A percentile compares a stretch with the other conserved stretches of the same genome.
Conservation (phyloP, 2,329 filamentous ascomycete species). For the Colletotrichum tanaceti region DNA sequence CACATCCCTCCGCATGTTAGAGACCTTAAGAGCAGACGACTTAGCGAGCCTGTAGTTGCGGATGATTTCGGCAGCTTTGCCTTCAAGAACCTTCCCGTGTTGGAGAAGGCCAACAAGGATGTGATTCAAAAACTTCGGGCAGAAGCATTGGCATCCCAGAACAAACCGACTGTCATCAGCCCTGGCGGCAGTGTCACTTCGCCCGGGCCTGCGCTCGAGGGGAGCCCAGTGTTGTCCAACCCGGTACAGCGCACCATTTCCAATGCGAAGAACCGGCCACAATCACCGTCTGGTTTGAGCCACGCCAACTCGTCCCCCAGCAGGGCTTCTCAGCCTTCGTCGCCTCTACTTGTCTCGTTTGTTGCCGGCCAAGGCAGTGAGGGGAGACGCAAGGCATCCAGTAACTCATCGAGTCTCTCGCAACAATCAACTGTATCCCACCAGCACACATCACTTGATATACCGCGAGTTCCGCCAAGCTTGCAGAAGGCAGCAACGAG, state of each 20-base stretch:
- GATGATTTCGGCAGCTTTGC: slow-evolving; percentile 98
- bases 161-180: slow-evolving; percentile 61
- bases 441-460: slow-evolving; percentile 79
- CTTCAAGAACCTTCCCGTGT: slow-evolving; percentile 95
- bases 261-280: slow-evolving; percentile 85
- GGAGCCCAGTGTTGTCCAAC: slow-evolving; percentile 84
- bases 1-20: slow-evolving; percentile 97
- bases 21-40: slow-evolving; percentile 84
- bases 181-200: slow-evolving; percentile 62
- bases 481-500: slow-evolving; percentile 71
- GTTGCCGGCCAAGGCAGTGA: slow-evolving; percentile 86
- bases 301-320: slow-evolving; percentile 89
- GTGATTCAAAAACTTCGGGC: slow-evolving; percentile 96
- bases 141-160: slow-evolving; percentile 81
- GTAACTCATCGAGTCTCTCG: slow-evolving; percentile 84
- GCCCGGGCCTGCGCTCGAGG: slow-evolving; percentile 79
- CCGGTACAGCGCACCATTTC: slow-evolving; percentile 86
- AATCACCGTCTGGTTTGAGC: slow-evolving; percentile 84
- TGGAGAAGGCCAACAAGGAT: slow-evolving; percentile 99
- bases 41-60: slow-evolving; percentile 88
- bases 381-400: slow-evolving; percentile 87
- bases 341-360: slow-evolving; percentile 93
- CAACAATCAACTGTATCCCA: slow-evolving; percentile 78
- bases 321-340: slow-evolving; percentile 75
- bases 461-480: slow-evolving; percentile 70